A percentile compares a stretch with the other conserved stretches of the same genome.
These are phyloP conservation scores for Globisporangium radiosum DNA, from an alignment of 352 stramenopile genomes.

Conservation along the genomic window DNA sequence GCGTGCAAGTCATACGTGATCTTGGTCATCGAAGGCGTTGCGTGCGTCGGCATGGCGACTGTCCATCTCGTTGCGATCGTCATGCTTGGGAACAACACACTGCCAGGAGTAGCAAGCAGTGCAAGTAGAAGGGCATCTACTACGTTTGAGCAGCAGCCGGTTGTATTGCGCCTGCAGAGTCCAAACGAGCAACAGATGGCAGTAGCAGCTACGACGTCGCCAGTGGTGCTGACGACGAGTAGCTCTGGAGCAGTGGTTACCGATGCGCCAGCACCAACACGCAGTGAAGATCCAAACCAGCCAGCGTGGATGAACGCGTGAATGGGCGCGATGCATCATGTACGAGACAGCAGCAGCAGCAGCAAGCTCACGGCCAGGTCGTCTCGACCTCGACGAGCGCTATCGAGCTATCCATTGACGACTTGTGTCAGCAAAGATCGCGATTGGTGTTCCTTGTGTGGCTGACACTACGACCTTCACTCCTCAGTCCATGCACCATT, in stretches of 20 bases:
- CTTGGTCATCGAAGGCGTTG: slow-evolving; percentile 45
- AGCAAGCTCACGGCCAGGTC: too few relatives aligned
- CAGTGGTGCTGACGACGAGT: background rate
- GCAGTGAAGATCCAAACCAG: slow-evolving; percentile 3
- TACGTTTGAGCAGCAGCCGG: background rate
- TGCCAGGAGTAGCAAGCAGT: slow-evolving; percentile 2
- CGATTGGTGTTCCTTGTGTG: too few relatives aligned
- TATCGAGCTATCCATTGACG: too few relatives aligned
- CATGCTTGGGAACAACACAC: slow-evolving; percentile 45
- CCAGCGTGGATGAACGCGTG: slow-evolving; percentile 16
- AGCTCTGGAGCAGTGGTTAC: background rate
- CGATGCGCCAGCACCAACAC: background rate
- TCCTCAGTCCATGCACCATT: too few relatives aligned
- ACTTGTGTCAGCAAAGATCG: too few relatives aligned
- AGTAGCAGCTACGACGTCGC: background rate
- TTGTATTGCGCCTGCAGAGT: background rate
- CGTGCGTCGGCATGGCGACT: slow-evolving; percentile 34
- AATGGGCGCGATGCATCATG: background rate
- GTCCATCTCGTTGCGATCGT: slow-evolving; percentile 46
- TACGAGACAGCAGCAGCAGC: too few relatives aligned
- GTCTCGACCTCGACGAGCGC: too few relatives aligned
- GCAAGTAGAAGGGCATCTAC: background rate
- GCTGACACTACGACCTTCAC: too few relatives aligned
- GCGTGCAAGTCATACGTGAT: slow-evolving; percentile 40
- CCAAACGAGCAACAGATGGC: too few relatives aligned